Evolutionary conservation across 352 stramenopile species (phyloP), one percentile per base, ranked within the genome.

Genomic region (Phytophthora boehmeriae): DNA sequence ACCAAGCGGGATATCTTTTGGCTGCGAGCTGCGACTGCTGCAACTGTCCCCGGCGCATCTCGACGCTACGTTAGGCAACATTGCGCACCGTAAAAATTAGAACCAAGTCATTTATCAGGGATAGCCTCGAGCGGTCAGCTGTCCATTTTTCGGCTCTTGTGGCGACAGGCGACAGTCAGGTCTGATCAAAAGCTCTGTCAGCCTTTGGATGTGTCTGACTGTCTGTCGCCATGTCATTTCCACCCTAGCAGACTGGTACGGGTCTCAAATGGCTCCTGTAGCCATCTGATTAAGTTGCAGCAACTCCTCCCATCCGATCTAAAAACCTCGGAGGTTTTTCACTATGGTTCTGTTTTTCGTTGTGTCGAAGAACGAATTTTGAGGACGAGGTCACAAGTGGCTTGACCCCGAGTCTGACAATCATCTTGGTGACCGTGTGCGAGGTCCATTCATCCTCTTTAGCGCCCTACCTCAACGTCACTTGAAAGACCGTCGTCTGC

Each of bases 281-380:
- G 32, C 32, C 32, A 38, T 38, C 8, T 38, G 13, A 8, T 13
- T 13, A 13, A 38, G 8, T 45, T 6, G 8, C 11, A 8, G 6
- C n/a, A 46, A 16, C 11, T 14, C 4, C 4, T 41, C 10, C 9
- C 2, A 9, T 22, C 2, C 38, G 5, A 22, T 44, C 22, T 44
- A 19, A 48, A 48, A 28, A 48, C 39, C 39, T 45, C n/a, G 16
- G 39, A 45, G 42, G 20, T 32, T 49, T 19, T 49, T 35, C 13
- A 11, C 20, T 5, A 10, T 16, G 10, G 49, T 74, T 74, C 66
- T 74, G 66, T 67, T 74, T 74, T 74, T 71, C 51, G 54, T 47
- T 27, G 68, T 53, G 23, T 72, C 58, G 63, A 68, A 62, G 44
- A 66, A 44, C 54, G 54, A 58, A 42, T 49, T 58, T 58, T 58